Conservation (phyloP, 2,329 filamentous ascomycete species). For the Hyphodiscus sp. region DNA sequence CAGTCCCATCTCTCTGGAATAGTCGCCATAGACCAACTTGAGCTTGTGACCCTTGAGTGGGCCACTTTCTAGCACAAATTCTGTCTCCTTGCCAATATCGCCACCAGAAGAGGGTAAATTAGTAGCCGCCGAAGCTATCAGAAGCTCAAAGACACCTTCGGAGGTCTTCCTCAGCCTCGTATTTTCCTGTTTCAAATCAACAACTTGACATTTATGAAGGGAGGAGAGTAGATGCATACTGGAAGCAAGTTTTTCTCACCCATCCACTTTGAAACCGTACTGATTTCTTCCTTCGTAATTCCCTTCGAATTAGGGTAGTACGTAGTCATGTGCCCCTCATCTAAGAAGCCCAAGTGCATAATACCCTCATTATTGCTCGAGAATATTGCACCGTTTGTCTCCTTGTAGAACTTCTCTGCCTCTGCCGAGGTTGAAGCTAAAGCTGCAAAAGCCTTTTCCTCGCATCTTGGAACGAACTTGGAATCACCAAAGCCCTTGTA, state of each 20-base stretch:
- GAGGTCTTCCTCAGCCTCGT: slow-evolving; percentile 64
- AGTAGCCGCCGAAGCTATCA: slow-evolving; percentile 64
- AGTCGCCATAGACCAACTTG: slow-evolving; percentile 68
- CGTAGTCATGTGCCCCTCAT: slow-evolving; percentile 70
- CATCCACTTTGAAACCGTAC: slow-evolving; percentile 65
- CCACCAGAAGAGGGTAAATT: slow-evolving; percentile 55
- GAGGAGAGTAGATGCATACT: slow-evolving; percentile 12
- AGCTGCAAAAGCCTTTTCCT: slow-evolving; percentile 55
- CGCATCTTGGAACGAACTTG: slow-evolving; percentile 72
- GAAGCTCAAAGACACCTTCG: slow-evolving; percentile 60
- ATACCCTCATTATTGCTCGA: slow-evolving; percentile 55
- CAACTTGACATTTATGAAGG: not conserved
- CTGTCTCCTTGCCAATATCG: slow-evolving; percentile 60
- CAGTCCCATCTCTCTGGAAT: slow-evolving; percentile 62
- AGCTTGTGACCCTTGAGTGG: slow-evolving; percentile 60
- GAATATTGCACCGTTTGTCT: slow-evolving; percentile 67
- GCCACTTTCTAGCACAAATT: slow-evolving; percentile 54
- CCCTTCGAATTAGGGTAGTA: slow-evolving; percentile 73
- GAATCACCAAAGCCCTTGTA: slow-evolving; percentile 84
- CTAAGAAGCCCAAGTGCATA: slow-evolving; percentile 71
- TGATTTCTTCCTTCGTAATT: slow-evolving; percentile 71
- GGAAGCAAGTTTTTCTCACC: slow-evolving; percentile 63
- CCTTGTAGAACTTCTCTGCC: slow-evolving; percentile 57
- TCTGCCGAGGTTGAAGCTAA: slow-evolving; percentile 55
- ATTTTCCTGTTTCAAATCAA: slow-evolving; percentile 51